Base-by-base conservation (phyloP, 2,329 filamentous ascomycete genomes). In the Arthrobotrys megalospora region DNA sequence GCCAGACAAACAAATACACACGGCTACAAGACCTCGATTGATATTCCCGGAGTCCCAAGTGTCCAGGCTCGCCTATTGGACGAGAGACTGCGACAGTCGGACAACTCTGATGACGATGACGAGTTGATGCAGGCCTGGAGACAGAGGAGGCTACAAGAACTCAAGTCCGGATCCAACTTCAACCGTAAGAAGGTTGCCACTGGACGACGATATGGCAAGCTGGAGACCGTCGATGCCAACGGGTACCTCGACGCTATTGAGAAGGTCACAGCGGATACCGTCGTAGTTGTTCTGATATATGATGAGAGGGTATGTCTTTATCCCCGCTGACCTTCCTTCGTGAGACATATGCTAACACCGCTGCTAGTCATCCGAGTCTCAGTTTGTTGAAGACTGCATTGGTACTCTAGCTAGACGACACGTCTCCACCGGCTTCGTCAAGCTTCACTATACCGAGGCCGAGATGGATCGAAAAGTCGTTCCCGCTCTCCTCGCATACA, bases 191-290 rank as follows among this genome's bases (percentile, higher is more conserved):
- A 90, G 65, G 95, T 91, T 83, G 93, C 93, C 0, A 94, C 91
- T 81, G 89, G 92, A 80, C 87, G 92, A 80, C 87, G 91, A 73
- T 98, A 92, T 83, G 96, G 96, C 21, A 89, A 88, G 11, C 86
- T 98, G 80, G 91, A 94, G 79, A 88, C 90, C 76, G 96, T 98
- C 0, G 94, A 98, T 86, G 95, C 93, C 6, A 87, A 92, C 80
- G 96, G 94, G 16, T 99, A 97, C 82, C 88, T 99, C n/a, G 94
- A 98, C 84, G 94, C 95, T 69, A 93, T 98, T 81, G 96, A 99
- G 86, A 96, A 93, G 85, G 93, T 95, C 3, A 88, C 90, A 45
- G 85, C 90, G 58, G 92, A 95, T 55, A 95, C 93, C 0, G 89
- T 92, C 2, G 94, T 98, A 1, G 92, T 97, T 1, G 96, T 99